A percentile compares a stretch with the other conserved stretches of the same genome.
These are phyloP conservation scores for Pythium oligandrum DNA, from an alignment of 352 stramenopile genomes.

Conservation along the genomic window DNA sequence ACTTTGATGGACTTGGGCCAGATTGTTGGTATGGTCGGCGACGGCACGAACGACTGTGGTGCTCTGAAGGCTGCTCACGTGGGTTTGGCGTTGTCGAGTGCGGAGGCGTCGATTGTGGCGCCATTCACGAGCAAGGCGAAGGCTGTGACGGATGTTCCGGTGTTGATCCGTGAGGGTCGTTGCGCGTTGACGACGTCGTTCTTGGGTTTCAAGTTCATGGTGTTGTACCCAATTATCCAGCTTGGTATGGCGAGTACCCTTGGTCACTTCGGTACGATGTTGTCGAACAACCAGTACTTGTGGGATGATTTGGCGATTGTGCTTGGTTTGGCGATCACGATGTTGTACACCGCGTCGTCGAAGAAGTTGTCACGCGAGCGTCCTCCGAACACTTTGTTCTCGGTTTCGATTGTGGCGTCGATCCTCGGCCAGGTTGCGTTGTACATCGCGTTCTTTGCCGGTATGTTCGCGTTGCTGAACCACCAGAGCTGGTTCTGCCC, in stretches of 20 bases:
- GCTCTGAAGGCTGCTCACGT: conserved; percentile 79
- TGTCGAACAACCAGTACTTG: conserved; percentile 55
- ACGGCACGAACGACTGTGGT: conserved; percentile 74
- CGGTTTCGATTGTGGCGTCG: conserved; percentile 37
- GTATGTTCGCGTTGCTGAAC: conserved; percentile 22
- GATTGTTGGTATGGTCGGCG: conserved; percentile 36
- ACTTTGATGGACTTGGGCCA: conserved; percentile 29
- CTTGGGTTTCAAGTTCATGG: conserved; percentile 36
- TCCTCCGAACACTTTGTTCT: conserved; percentile 45
- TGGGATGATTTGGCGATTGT: conserved; percentile 55
- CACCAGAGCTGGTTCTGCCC: conserved; percentile 42
- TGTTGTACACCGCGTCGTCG: conserved; percentile 44
- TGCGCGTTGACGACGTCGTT: conserved; percentile 57
- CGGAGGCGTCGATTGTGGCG: conserved; percentile 74
- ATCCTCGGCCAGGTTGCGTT: conserved; percentile 41
- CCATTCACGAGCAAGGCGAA: conserved; percentile 83
- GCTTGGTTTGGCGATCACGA: conserved; percentile 40
- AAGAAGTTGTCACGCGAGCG: conserved; percentile 24
- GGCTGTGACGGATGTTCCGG: conserved; percentile 51
- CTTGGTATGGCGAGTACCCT: conserved; percentile 25
- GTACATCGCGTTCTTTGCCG: conserved; percentile 42
- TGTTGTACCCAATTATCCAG: conserved; percentile 32
- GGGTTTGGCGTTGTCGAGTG: conserved; percentile 69
- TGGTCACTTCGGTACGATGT: conserved; percentile 23
- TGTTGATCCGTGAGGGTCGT: conserved; percentile 70